phyloP scores from a whole-genome alignment of 2,329 filamentous ascomycete species.

The Aspergillus bombycis region DNA sequence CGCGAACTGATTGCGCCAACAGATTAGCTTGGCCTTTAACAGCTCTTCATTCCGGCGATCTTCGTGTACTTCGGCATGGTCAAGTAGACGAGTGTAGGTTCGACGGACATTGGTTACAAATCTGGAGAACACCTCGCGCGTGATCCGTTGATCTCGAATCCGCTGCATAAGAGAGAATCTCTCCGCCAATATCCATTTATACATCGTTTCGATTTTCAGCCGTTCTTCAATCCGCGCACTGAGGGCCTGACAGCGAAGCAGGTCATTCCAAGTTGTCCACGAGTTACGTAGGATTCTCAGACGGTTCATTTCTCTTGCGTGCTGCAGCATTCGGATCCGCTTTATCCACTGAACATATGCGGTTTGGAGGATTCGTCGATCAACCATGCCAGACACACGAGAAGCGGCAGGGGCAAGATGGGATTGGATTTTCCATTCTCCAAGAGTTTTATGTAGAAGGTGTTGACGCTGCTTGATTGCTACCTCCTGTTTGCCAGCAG shows the following conservation, averaged over 20 bases:
- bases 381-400: conserved; percentile 49
- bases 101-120: conserved; percentile 45
- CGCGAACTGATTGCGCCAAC: conserved; percentile 43
- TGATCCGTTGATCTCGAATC: conserved; percentile 44
- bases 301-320: conserved; percentile 55
- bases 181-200: conserved; percentile 63
- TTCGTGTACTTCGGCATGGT: conserved; percentile 41
- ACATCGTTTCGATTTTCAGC: conserved; percentile 58
- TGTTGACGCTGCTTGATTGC: conserved; percentile 35
- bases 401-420: conserved; percentile 46
- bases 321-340: conserved; percentile 46
- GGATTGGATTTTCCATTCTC: conserved; percentile 47
- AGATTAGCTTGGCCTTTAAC: conserved; percentile 36
- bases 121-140: conserved; percentile 41
- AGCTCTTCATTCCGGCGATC: conserved; percentile 37
- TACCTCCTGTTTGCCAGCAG: conserved; percentile 34
- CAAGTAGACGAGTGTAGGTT: conserved; percentile 41
- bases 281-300: conserved; percentile 59
- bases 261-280: conserved; percentile 66
- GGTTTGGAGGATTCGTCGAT: conserved; percentile 50
- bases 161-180: conserved; percentile 45
- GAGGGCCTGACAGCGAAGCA: conserved; percentile 58
- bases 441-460: conserved; percentile 40
- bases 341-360: conserved; percentile 56
- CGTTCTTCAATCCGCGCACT: conserved; percentile 58